A percentile compares a stretch with the other conserved stretches of the same genome.
phyloP scores from a whole-genome alignment of 352 stramenopile species.

The Globisporangium orthogonon region DNA sequence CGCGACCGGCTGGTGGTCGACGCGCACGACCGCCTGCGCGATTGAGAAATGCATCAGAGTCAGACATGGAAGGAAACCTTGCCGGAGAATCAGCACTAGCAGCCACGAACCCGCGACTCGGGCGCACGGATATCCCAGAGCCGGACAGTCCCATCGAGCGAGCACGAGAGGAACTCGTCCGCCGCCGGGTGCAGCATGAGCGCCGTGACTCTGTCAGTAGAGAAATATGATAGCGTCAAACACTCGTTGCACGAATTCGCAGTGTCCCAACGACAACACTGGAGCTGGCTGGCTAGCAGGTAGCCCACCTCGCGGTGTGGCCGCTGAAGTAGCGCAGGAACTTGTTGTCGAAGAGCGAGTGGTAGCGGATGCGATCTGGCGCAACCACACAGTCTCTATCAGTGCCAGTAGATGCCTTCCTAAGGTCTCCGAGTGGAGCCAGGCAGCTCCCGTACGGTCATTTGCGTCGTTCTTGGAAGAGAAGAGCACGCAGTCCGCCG shows the following conservation, averaged over 20 bases:
- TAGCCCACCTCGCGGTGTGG: slow-evolving; percentile 60
- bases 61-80: no score
- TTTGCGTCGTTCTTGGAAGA: slow-evolving; percentile 68
- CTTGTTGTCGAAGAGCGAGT: slow-evolving; percentile 87
- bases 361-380: slow-evolving; percentile 83
- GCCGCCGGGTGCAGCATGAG: slow-evolving; percentile 84
- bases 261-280: no score
- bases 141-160: slow-evolving; percentile 68
- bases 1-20: slow-evolving; percentile 51
- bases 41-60: neutral
- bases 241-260: neutral
- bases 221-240: neutral
- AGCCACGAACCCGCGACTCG: slow-evolving; percentile 37
- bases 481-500: slow-evolving; percentile 83
- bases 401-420: no score
- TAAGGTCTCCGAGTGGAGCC: no score
- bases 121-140: slow-evolving; percentile 76
- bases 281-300: no score
- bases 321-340: slow-evolving; percentile 85
- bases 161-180: slow-evolving; percentile 80
- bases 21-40: slow-evolving; percentile 43
- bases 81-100: no score
- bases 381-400: no score
- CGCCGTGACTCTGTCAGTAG: slow-evolving; percentile 50
- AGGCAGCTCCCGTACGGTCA: no score